phyloP scores from a whole-genome alignment of 306 rosid genomes.

The Sicyos edulis region DNA sequence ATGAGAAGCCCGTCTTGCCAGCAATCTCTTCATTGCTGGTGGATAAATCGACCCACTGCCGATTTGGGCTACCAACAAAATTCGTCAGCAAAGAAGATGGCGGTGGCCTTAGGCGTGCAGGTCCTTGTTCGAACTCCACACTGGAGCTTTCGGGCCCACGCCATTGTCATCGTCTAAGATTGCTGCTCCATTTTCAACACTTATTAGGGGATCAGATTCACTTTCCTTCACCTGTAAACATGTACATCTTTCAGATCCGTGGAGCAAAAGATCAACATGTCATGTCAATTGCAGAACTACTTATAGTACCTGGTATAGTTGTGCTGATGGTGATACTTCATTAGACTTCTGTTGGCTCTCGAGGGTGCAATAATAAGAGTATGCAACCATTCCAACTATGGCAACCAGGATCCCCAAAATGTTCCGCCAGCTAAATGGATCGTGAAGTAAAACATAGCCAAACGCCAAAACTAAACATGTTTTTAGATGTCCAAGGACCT shows the following conservation, averaged over 20 bases:
- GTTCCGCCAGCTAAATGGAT: slow-evolving; percentile 93
- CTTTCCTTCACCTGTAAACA: slow-evolving; percentile 51
- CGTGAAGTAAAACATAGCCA: slow-evolving; percentile 76
- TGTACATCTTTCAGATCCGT: neutral
- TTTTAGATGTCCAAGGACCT: slow-evolving; percentile 95
- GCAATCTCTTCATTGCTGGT: slow-evolving; percentile 50
- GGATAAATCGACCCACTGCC: slow-evolving; percentile 9
- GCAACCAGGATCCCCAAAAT: slow-evolving; percentile 76
- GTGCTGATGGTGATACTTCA: slow-evolving; percentile 31
- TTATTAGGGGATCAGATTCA: slow-evolving; percentile 62
- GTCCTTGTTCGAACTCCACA: slow-evolving; percentile 70
- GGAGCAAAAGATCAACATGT: neutral
- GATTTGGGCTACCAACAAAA: slow-evolving; percentile 10
- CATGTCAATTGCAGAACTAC: neutral
- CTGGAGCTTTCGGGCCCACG: slow-evolving; percentile 30
- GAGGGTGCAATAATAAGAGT: slow-evolving; percentile 61
- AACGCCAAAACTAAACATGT: slow-evolving; percentile 89
- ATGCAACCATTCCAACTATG: slow-evolving; percentile 74
- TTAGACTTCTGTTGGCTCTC: slow-evolving; percentile 70
- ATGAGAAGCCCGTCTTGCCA: slow-evolving; percentile 28
- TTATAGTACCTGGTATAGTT: slow-evolving; percentile 7
- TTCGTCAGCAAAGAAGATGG: neutral
- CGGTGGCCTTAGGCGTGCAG: slow-evolving; percentile 25
- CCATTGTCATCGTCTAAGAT: slow-evolving; percentile 26
- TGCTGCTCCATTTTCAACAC: slow-evolving; percentile 46